Evolutionary conservation across 768 basidiomycete species (phyloP), one percentile per base, ranked within the genome.

Genomic region (Russula earlei): DNA sequence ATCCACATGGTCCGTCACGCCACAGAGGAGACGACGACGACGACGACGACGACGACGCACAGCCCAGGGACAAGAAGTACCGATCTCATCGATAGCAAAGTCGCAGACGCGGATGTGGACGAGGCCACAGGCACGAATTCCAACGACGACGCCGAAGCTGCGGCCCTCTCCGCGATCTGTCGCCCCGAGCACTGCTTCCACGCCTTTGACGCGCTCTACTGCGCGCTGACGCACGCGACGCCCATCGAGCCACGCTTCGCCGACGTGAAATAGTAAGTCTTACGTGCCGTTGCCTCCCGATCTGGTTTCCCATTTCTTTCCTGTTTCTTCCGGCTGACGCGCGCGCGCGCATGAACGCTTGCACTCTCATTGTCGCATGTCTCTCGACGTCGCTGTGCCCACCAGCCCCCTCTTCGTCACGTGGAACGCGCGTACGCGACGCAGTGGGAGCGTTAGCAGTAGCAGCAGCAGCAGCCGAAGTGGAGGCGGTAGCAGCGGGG

Each of bases 381-480:
- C 2, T 14, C 5, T 36, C 12, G 34, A 12, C 34, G 34, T 36
- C 2, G 34, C 48, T 22, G 25, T 17, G 6, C 1, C 8, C 24
- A 15, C 19, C 60, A 92, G 91, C 70, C 92, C 94, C 12, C 75
- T 99, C 53, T 99, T 99, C 70, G 91, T 98, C 31, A 98, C 95
- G 6, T 99, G 94, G 94, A 93, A 91, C 70, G 85, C 81, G 43
- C 79, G 78, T 56, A 19, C 49, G n/a, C 80, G 31, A 76, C 75
- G 55, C 81, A 34, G 38, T 19, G n/a, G 81, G 19, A 82, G 82
- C 29, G 41, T 5, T 7, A 31, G 10, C 29, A 31, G 10, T 10
- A 31, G 1, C 29, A 36, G 22, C 41, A 41, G 80, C 19, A 82
- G 81, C 31, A 20, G 38, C 10, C 4, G 25, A 8, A 15, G 25